Percentiles rank a stretch among this genome's conserved stretches.
These are phyloP conservation scores for Nannizzia gypsea DNA, from an alignment of 2,329 filamentous ascomycete genomes.

Conservation along the genomic window DNA sequence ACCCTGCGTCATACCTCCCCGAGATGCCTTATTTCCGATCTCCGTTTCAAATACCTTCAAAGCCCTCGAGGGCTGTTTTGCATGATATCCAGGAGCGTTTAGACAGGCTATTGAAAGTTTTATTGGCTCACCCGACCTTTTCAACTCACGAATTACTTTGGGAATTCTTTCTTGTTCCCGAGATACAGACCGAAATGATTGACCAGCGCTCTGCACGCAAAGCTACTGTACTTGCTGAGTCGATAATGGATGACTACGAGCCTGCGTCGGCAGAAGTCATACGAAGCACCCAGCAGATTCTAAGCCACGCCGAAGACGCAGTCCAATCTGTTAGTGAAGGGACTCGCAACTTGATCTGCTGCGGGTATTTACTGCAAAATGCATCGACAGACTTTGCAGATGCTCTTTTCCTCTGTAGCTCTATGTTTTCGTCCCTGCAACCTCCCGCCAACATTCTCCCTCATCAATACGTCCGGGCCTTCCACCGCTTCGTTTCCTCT, in stretches of 20 bases:
- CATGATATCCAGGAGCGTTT: slow-evolving; percentile 78
- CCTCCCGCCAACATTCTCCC: slow-evolving; percentile 53
- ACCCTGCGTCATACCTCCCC: slow-evolving; percentile 91
- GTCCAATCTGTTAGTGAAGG: slow-evolving; percentile 74
- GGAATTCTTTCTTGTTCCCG: slow-evolving; percentile 97
- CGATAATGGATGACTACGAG: slow-evolving; percentile 76
- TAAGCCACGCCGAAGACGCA: slow-evolving; percentile 80
- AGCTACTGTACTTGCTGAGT: slow-evolving; percentile 68
- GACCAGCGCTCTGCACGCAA: slow-evolving; percentile 78
- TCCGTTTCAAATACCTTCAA: slow-evolving; percentile 85
- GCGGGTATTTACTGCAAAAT: slow-evolving; percentile 61
- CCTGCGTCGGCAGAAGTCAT: slow-evolving; percentile 61
- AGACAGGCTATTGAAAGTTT: slow-evolving; percentile 75
- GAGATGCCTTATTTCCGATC: slow-evolving; percentile 64
- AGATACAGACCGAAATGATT: slow-evolving; percentile 82
- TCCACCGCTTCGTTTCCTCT: slow-evolving; percentile 59
- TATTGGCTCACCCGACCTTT: slow-evolving; percentile 83
- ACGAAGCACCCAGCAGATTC: slow-evolving; percentile 82
- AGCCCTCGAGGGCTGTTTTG: slow-evolving; percentile 74
- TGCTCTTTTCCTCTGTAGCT: slow-evolving; percentile 31
- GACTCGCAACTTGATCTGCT: slow-evolving; percentile 68
- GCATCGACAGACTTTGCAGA: slow-evolving; percentile 41
- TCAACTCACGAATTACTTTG: slow-evolving; percentile 93
- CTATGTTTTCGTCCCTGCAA: slow-evolving; percentile 40
- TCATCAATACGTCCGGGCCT: slow-evolving; percentile 52